Conservation (phyloP, 2,329 filamentous ascomycete species). For the Alternaria novae-zelandiae region DNA sequence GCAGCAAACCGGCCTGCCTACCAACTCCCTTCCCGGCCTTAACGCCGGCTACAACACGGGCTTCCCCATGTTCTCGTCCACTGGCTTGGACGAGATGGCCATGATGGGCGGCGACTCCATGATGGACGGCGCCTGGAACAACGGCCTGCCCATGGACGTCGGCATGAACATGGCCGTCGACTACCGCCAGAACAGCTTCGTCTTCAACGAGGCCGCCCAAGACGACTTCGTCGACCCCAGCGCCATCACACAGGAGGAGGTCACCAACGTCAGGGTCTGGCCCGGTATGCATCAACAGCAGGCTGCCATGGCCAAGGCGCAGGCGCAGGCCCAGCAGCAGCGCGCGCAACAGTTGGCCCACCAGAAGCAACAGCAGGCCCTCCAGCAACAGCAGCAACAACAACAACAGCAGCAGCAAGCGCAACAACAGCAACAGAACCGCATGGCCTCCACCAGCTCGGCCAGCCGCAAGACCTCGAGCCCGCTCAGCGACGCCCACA, state of each 20-base stretch:
- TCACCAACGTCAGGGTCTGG: slow-evolving; percentile 74
- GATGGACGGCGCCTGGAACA: slow-evolving; percentile 64
- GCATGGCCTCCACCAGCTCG: slow-evolving; percentile 27
- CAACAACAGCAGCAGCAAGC: slow-evolving; percentile 50
- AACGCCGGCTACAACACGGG: slow-evolving; percentile 61
- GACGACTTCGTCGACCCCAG: slow-evolving; percentile 75
- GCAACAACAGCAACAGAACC: slow-evolving; percentile 44
- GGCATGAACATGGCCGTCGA: slow-evolving; percentile 76
- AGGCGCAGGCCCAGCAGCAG: slow-evolving; percentile 46
- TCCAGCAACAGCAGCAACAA: slow-evolving; percentile 46
- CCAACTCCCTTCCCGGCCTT: slow-evolving; percentile 80
- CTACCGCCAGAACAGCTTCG: slow-evolving; percentile 62
- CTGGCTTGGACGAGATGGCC: slow-evolving; percentile 72
- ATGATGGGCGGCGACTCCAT: slow-evolving; percentile 57
- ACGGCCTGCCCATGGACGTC: slow-evolving; percentile 56
- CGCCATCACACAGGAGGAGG: slow-evolving; percentile 70
- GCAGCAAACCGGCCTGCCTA: slow-evolving; percentile 92
- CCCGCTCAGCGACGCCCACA: slow-evolving; percentile 53
- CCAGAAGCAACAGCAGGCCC: slow-evolving; percentile 50
- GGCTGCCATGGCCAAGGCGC: slow-evolving; percentile 63
- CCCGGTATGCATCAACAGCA: slow-evolving; percentile 93
- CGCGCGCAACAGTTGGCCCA: slow-evolving; percentile 52
- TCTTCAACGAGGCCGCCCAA: slow-evolving; percentile 57
- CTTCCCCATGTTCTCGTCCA: slow-evolving; percentile 60
- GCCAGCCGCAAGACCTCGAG: slow-evolving; percentile 47